Evolutionary conservation across 2,329 filamentous ascomycete genomes (phyloP).

Genomic region (Arachnopeziza araneosa): DNA sequence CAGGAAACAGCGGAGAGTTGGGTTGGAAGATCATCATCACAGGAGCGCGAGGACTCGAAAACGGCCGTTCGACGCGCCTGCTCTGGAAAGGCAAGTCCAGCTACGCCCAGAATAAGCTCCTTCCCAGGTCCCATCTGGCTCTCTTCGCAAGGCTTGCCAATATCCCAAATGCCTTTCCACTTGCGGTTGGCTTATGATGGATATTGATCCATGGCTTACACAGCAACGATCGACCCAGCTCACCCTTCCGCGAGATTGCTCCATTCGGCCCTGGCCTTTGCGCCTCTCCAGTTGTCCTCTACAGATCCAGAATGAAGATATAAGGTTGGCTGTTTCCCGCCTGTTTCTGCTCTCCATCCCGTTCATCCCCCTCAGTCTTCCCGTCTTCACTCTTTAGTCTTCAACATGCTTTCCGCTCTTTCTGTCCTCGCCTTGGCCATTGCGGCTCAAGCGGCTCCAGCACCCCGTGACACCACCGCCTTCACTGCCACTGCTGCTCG

Average conservation of each 20-base stretch:
- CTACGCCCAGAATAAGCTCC: background rate
- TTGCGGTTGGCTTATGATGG: background rate
- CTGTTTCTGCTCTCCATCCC: conserved; percentile 11
- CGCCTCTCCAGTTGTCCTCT: background rate
- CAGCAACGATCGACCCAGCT: background rate
- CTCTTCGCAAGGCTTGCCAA: background rate
- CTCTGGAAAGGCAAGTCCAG: background rate
- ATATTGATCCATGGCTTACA: background rate
- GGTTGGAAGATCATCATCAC: background rate
- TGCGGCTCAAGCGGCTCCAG: conserved; percentile 20
- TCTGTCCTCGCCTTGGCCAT: conserved; percentile 23
- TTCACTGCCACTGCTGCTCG: conserved; percentile 26
- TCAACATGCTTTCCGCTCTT: conserved; percentile 26
- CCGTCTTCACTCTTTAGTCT: background rate
- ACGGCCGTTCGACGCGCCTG: background rate
- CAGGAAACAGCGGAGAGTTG: background rate
- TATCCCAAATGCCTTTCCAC: background rate
- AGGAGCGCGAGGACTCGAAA: background rate
- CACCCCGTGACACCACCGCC: conserved; percentile 2
- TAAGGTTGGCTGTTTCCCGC: background rate
- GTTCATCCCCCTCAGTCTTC: conserved; percentile 4
- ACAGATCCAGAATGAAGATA: background rate
- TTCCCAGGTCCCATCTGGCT: background rate
- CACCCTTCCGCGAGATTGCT: background rate
- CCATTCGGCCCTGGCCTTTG: background rate